phyloP scores from a whole-genome alignment of 768 basidiomycete genomes.

The Tulasnella sp. region DNA sequence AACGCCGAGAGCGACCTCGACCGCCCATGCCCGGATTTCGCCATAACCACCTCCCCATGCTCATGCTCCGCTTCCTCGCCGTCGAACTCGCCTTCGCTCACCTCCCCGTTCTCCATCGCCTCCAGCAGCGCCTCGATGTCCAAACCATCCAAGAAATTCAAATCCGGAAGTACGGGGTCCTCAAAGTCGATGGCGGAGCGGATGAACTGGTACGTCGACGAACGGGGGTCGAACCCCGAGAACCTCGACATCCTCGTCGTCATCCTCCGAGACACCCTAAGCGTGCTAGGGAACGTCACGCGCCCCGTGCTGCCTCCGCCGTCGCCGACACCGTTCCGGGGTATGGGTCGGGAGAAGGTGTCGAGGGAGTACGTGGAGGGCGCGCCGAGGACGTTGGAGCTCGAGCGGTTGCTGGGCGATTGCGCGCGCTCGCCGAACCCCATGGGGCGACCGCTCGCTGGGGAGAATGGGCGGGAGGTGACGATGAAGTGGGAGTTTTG shows the following conservation, averaged over 20 bases:
- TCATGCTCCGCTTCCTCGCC: not conserved
- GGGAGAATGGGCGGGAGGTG: not conserved
- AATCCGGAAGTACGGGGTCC: not conserved
- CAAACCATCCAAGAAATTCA: constrained; percentile 7
- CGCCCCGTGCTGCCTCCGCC: too few relatives aligned
- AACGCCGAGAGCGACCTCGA: not conserved
- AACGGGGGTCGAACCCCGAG: not conserved
- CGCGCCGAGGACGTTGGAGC: not conserved
- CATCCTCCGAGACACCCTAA: not conserved
- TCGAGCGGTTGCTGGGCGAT: not conserved
- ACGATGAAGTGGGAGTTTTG: not conserved
- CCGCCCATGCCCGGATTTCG: not conserved
- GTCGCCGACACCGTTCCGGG: not conserved
- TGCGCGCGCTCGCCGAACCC: not conserved
- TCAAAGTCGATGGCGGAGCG: constrained; percentile 3
- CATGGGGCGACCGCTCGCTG: not conserved
- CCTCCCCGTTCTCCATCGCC: not conserved
- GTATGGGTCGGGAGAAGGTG: not conserved
- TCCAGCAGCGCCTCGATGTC: not conserved
- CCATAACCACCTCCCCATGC: not conserved
- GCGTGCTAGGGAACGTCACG: not conserved
- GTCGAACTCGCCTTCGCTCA: not conserved
- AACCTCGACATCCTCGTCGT: not conserved
- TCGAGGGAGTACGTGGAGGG: not conserved
- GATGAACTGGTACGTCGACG: constrained; percentile 8